phyloP scores from a whole-genome alignment of 345 rosid species.

The Salix koriyanagi region DNA sequence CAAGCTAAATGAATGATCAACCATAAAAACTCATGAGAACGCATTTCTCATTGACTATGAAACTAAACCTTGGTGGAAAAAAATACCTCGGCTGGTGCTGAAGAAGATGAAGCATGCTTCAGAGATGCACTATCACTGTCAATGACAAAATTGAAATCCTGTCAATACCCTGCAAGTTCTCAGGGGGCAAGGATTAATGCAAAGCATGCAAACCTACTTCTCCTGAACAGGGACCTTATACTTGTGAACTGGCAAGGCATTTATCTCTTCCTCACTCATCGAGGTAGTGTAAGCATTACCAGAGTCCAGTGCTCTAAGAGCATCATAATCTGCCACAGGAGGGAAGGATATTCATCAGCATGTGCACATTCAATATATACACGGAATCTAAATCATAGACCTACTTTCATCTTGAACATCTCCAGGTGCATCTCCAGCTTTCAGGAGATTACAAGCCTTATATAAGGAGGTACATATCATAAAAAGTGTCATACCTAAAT shows the following conservation, averaged over 20 bases:
- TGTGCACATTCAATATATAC: neutral
- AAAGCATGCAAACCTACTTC: constrained; percentile 31
- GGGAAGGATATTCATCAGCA: neutral
- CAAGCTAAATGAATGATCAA: neutral
- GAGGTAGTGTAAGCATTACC: constrained; percentile 62
- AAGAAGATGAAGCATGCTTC: constrained; percentile 44
- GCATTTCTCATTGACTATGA: neutral
- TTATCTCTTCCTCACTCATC: constrained; percentile 95
- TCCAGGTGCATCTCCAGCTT: neutral
- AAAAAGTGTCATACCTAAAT: constrained; percentile 51
- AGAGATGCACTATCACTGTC: constrained; percentile 34
- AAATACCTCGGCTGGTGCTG: constrained; percentile 45
- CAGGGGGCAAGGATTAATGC: neutral
- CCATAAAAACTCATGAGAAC: neutral
- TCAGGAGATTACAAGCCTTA: no score
- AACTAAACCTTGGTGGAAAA: neutral
- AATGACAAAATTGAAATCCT: neutral
- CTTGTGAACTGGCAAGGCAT: constrained; percentile 82
- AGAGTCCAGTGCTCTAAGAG: constrained; percentile 87
- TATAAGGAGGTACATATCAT: no score
- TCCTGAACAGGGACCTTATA: constrained; percentile 52
- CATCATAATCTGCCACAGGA: constrained; percentile 66
- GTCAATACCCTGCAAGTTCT: neutral
- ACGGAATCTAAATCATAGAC: neutral
- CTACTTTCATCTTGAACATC: neutral